Conservation (phyloP, 148 eudicot species). For the Silene uniflora region DNA sequence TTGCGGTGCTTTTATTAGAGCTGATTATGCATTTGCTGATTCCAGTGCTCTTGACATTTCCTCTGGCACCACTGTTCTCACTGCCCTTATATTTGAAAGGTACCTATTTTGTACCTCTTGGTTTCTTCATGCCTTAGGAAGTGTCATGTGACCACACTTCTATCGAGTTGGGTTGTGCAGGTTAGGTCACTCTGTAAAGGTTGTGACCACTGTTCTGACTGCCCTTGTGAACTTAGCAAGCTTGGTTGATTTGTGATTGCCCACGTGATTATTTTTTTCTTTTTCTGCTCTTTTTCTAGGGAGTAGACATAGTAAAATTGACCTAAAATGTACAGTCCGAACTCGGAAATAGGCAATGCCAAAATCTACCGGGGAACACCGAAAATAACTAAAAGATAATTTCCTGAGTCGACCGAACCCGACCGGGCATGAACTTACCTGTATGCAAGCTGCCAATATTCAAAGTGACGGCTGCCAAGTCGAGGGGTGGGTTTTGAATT, state of each 20-base stretch:
- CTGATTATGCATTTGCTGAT: slow-evolving; percentile 80
- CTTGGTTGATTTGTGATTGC: not conserved
- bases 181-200: not conserved
- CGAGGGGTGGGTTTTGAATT: not conserved
- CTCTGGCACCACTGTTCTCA: slow-evolving; percentile 82
- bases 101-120: slow-evolving; percentile 20
- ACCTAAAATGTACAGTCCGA: not conserved
- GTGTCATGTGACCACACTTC: not conserved
- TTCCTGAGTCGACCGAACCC: not conserved
- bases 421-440: not conserved
- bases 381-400: not conserved
- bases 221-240: not conserved
- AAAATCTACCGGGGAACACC: not conserved
- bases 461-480: not conserved
- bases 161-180: not conserved
- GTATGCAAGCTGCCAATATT: not conserved
- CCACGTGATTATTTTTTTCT: not conserved
- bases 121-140: not conserved
- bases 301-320: not conserved
- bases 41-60: slow-evolving; percentile 60
- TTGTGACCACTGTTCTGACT: no score
- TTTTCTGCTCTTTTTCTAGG: not conserved
- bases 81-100: slow-evolving; percentile 75
- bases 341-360: not conserved
- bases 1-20: slow-evolving; percentile 64